Evolutionary conservation across 108 stramenopile genomes (phyloP).

Genomic region (Pelagomonas calceolata): DNA sequence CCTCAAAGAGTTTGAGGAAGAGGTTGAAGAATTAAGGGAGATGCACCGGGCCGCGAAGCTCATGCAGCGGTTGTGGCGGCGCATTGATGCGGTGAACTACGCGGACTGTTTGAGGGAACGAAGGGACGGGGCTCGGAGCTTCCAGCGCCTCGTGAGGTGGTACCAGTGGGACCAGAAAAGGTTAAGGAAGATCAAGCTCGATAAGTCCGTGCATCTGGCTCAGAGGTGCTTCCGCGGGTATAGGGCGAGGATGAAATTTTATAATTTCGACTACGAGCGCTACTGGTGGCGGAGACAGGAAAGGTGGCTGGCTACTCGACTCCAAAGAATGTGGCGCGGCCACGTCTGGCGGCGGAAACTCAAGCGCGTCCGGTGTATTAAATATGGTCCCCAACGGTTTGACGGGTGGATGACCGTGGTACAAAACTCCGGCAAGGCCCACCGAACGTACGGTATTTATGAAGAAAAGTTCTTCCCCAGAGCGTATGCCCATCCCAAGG

Average conservation of each 20-base stretch:
- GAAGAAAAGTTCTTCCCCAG: background rate
- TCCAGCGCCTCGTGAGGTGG: background rate
- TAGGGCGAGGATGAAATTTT: background rate
- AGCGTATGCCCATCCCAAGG: background rate
- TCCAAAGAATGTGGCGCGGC: background rate
- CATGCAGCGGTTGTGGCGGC: background rate
- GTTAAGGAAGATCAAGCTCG: background rate
- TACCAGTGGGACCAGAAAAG: background rate
- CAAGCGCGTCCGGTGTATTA: background rate
- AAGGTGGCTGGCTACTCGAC: background rate
- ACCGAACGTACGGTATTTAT: background rate
- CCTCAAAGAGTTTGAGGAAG: background rate
- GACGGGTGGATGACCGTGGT: background rate
- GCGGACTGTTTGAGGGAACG: background rate
- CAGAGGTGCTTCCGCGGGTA: background rate
- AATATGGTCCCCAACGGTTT: background rate
- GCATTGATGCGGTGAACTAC: background rate
- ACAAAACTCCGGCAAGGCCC: background rate
- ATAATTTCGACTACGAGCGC: background rate
- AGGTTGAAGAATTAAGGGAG: background rate
- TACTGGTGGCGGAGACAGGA: background rate
- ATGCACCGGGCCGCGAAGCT: background rate
- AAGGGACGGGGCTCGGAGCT: background rate
- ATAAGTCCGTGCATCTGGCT: background rate
- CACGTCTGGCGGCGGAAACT: background rate